These are phyloP conservation scores for Pythium volutum DNA, from an alignment of 352 stramenopile species.

Conservation along the genomic window DNA sequence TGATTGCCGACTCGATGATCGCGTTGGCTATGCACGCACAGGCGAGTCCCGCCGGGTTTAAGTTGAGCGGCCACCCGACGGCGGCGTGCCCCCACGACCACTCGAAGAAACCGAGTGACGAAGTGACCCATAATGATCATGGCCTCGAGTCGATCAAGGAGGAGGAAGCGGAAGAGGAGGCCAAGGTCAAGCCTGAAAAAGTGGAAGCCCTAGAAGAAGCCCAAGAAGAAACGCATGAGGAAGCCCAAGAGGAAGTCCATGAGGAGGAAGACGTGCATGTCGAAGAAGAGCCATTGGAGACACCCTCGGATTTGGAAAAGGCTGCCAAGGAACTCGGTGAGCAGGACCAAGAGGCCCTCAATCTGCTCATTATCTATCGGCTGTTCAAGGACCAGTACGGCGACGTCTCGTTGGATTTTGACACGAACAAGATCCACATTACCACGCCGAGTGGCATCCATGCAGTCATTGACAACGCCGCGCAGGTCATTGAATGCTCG, in stretches of 20 bases:
- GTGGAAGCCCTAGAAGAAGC: constrained; percentile 24
- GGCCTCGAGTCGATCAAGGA: neutral
- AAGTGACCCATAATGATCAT: constrained; percentile 17
- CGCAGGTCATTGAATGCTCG: constrained; percentile 62
- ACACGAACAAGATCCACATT: constrained; percentile 88
- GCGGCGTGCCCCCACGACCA: constrained; percentile 81
- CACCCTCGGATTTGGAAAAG: constrained; percentile 37
- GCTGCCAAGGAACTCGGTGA: constrained; percentile 64
- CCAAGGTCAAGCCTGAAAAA: constrained; percentile 27
- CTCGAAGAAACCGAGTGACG: constrained; percentile 39
- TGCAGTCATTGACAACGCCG: constrained; percentile 63
- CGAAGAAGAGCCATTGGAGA: constrained; percentile 27
- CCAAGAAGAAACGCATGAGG: constrained; percentile 23
- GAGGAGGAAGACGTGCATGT: constrained; percentile 22
- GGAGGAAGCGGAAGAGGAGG: constrained; percentile 14
- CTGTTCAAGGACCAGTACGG: constrained; percentile 86
- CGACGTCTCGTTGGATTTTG: constrained; percentile 81
- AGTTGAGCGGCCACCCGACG: constrained; percentile 68
- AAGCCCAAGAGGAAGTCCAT: constrained; percentile 24
- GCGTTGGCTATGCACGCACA: constrained; percentile 94
- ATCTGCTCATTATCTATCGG: constrained; percentile 81
- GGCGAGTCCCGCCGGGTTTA: constrained; percentile 79
- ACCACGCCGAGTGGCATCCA: constrained; percentile 67
- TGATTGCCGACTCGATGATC: constrained; percentile 96
- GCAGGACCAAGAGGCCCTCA: constrained; percentile 76